Evolutionary conservation across 345 rosid species (phyloP).

Genomic region (Lepidium didymum): DNA sequence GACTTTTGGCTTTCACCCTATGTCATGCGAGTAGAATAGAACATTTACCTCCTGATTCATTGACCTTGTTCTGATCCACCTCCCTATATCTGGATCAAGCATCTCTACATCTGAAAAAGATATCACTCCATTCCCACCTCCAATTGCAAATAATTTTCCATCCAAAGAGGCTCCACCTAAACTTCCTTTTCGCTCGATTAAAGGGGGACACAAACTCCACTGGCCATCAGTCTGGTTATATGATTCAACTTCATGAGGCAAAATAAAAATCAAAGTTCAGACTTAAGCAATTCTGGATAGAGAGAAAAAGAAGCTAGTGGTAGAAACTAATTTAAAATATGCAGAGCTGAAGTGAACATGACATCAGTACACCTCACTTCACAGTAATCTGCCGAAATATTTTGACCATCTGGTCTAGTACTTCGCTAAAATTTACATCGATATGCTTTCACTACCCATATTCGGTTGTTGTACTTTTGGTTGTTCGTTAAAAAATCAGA

Average conservation of each 20-base stretch:
- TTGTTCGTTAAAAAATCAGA: too few species aligned
- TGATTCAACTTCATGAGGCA: slow-evolving; percentile 51
- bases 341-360: slow-evolving; percentile 3
- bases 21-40: slow-evolving; percentile 8
- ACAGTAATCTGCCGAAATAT: not conserved
- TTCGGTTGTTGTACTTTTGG: not conserved
- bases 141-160: slow-evolving; percentile 57
- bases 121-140: slow-evolving; percentile 54
- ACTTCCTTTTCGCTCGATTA: slow-evolving; percentile 46
- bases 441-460: not conserved
- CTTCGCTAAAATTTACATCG: not conserved
- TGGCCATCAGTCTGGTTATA: slow-evolving; percentile 42
- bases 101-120: slow-evolving; percentile 72
- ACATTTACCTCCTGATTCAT: slow-evolving; percentile 57
- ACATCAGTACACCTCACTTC: not conserved
- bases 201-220: slow-evolving; percentile 54
- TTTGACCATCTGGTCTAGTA: not conserved
- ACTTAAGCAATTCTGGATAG: not conserved
- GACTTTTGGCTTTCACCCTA: not conserved
- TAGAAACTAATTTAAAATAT: not conserved
- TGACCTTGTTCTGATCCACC: slow-evolving; percentile 56
- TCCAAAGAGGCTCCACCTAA: slow-evolving; percentile 53
- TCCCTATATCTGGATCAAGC: slow-evolving; percentile 66
- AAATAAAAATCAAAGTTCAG: slow-evolving; percentile 2
- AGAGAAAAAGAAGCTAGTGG: not conserved